Evolutionary conservation across 2,329 filamentous ascomycete species (phyloP), one percentile per base, ranked within the genome.

Genomic region (Metarhizium brunneum): DNA sequence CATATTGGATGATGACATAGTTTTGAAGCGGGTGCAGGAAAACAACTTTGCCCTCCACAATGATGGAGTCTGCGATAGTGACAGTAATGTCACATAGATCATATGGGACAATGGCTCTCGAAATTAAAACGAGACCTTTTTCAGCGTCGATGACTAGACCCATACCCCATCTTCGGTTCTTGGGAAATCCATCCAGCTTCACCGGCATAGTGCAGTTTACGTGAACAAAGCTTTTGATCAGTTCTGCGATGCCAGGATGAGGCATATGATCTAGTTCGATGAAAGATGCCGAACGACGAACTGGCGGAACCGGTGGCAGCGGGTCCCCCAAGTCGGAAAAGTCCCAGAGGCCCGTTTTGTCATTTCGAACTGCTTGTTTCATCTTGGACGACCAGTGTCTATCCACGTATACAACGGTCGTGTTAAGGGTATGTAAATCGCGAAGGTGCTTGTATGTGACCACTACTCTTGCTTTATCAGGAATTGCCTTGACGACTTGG

Each of bases 21-120:
- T 99, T 99, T 69, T 97, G 94, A 54, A 99, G 77, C 14, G 94
- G 94, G 67, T 99, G 94, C 69, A 99, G 78, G 76, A 99, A 99
- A 14, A 97, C 82, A 4, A 99, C 88, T 72, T 95, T 96, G 63
- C 88, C 94, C 62, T 92, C 88, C 11, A 97, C 88, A 55, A 96
- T 90, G 65, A 99, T 90, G 3, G 92, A 96, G 69, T 99, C 94
- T 29, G 94, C 94, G 63, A 99, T 95, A 14, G 94, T 97, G 64
- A 99, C 83, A 48, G 88, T 91, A 62, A 99, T 95, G 66, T 99
- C 94, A 72, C 92, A 97, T 38, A 99, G 83, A 69, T 99, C 91
- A 67, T 96, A 96, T 2, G 94, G 94, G 20, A 99, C 88, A 60
- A 96, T 90, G 2, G 95, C 92, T 66, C 94, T 79, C 1, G 94